Evolutionary conservation across 2,329 filamentous ascomycete genomes (phyloP).

Genomic region (Fusarium acutatum): DNA sequence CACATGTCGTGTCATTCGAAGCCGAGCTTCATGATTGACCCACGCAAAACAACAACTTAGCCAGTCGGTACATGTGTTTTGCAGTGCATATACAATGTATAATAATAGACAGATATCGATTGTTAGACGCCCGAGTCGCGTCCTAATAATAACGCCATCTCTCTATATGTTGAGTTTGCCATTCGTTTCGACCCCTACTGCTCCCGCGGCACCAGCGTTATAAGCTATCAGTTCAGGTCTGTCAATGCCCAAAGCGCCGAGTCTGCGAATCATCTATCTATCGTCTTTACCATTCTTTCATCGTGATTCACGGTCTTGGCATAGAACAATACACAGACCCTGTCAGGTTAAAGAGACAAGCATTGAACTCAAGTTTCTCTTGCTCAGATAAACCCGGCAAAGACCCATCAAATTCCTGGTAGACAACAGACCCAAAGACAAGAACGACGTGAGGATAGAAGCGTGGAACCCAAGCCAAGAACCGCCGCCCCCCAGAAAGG

Average conservation of each 20-base stretch:
- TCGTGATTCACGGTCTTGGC: constrained; percentile 30
- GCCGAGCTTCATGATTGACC: constrained; percentile 15
- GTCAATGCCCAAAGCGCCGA: constrained; percentile 10
- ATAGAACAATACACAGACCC: constrained; percentile 5
- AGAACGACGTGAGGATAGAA: constrained; percentile 21
- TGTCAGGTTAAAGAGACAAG: constrained; percentile 27
- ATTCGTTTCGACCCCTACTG: constrained; percentile 7
- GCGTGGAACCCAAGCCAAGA: constrained; percentile 14
- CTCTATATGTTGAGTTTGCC: constrained; percentile 1
- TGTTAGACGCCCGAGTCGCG: constrained; percentile 11
- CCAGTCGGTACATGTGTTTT: background rate
- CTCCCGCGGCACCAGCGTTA: constrained; percentile 1
- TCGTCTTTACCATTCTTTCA: constrained; percentile 11
- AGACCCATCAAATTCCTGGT: constrained; percentile 27
- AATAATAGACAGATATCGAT: constrained; percentile 1
- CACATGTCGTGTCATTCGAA: background rate
- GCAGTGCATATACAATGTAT: background rate
- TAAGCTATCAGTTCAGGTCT: constrained; percentile 8
- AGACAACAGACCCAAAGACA: constrained; percentile 33
- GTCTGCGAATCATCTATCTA: constrained; percentile 10
- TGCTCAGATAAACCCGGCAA: constrained; percentile 18
- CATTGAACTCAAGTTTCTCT: constrained; percentile 26
- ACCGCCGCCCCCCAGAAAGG: constrained; percentile 30
- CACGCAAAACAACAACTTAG: constrained; percentile 1
- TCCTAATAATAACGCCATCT: background rate